phyloP scores from a whole-genome alignment of 306 rosid genomes.

The Quercus dentata region DNA sequence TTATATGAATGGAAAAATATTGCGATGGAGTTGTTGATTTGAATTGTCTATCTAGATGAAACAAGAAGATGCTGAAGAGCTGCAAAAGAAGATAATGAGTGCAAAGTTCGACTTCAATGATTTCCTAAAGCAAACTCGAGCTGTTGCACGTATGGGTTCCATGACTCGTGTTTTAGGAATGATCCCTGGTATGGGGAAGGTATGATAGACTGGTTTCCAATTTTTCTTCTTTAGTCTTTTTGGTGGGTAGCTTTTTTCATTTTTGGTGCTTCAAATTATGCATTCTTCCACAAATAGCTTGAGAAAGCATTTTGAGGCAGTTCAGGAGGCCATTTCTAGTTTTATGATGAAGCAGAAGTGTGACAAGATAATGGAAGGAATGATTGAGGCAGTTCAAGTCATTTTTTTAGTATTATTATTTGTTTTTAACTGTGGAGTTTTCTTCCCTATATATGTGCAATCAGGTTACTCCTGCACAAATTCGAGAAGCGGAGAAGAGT shows the following conservation, averaged over 20 bases:
- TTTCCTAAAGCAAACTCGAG: conserved; percentile 92
- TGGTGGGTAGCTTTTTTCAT: neutral
- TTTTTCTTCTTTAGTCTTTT: neutral
- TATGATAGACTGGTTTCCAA: conserved; percentile 15
- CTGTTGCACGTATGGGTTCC: conserved; percentile 97
- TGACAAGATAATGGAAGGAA: neutral
- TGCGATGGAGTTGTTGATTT: conserved; percentile 11
- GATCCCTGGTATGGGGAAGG: conserved; percentile 99
- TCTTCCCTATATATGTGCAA: conserved; percentile 9
- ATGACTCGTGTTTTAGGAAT: conserved; percentile 95
- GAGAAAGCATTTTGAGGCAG: neutral
- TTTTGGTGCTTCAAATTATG: neutral
- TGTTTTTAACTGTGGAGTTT: conserved; percentile 4
- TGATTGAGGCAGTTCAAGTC: neutral
- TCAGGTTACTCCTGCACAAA: conserved; percentile 95
- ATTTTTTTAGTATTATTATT: neutral
- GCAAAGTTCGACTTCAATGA: conserved; percentile 98
- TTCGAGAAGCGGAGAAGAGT: conserved; percentile 98
- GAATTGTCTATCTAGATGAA: conserved; percentile 53
- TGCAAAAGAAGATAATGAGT: conserved; percentile 98
- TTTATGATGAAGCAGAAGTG: conserved; percentile 1
- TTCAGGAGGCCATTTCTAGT: neutral
- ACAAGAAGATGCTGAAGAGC: conserved; percentile 95
- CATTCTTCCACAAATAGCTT: neutral
- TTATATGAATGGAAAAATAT: conserved; percentile 1